Percentiles rank a stretch among this genome's conserved stretches.
Conservation (phyloP, 1,284 basidiomycete genomes). For the Trichosporon coremiiforme region DNA sequence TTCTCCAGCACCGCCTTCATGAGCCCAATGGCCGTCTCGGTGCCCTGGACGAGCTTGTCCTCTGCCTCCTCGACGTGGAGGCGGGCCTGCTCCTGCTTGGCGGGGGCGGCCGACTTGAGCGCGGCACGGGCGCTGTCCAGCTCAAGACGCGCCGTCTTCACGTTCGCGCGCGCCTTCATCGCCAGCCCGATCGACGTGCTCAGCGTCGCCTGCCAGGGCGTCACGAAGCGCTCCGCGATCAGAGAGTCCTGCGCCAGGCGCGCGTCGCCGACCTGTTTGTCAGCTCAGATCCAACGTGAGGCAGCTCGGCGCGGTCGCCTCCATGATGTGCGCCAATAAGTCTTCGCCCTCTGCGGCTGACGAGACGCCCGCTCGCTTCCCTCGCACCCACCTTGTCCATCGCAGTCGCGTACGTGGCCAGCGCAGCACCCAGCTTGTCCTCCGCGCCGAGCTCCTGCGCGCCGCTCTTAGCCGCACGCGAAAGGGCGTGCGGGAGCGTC, state of each 20-base stretch:
- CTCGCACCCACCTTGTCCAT: conserved; percentile 68
- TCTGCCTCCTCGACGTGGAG: conserved; percentile 89
- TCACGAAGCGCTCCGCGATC: conserved; percentile 74
- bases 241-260: conserved; percentile 78
- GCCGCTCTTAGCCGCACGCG: conserved; percentile 74
- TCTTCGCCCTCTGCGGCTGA: background rate
- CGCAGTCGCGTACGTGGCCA: conserved; percentile 76
- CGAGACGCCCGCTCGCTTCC: no score
- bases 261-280: conserved; percentile 69
- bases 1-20: conserved; percentile 99
- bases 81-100: conserved; percentile 82
- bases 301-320: background rate
- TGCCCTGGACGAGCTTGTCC: conserved; percentile 94
- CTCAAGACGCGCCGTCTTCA: conserved; percentile 76
- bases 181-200: conserved; percentile 79
- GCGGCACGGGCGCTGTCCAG: conserved; percentile 68
- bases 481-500: conserved; percentile 92
- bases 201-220: conserved; percentile 88
- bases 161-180: conserved; percentile 86
- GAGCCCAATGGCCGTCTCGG: conserved; percentile 93
- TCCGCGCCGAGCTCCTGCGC: conserved; percentile 65
- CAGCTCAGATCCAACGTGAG: background rate
- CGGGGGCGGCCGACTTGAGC: conserved; percentile 71
- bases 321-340: no score
- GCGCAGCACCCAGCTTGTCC: conserved; percentile 72